phyloP scores from a whole-genome alignment of 2,329 filamentous ascomycete genomes.

The Penicillium occitanis region DNA sequence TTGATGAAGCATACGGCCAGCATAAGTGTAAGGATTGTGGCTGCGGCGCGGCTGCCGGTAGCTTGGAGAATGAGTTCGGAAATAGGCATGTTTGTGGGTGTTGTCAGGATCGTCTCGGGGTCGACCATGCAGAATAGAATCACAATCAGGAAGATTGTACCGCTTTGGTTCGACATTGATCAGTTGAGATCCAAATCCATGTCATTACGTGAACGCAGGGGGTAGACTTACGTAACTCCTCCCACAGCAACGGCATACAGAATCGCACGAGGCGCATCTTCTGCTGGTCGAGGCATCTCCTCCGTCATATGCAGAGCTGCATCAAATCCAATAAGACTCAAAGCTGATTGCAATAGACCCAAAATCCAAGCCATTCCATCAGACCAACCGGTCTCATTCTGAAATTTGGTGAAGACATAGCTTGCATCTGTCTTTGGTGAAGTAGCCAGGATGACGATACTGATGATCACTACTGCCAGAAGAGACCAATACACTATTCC shows the following conservation, averaged over 20 bases:
- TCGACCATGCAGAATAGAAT: not conserved
- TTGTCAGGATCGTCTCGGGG: not conserved
- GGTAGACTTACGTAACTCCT: not conserved
- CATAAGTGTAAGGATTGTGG: not conserved
- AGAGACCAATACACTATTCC: not conserved
- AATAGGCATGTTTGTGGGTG: not conserved
- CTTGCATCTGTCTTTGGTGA: not conserved
- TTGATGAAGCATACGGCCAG: not conserved
- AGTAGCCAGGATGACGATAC: not conserved
- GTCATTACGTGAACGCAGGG: too few relatives aligned
- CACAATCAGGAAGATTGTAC: not conserved
- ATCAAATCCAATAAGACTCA: slow-evolving; percentile 4
- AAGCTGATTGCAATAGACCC: not conserved
- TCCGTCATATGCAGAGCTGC: slow-evolving; percentile 9
- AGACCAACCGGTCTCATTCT: not conserved
- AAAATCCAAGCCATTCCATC: not conserved
- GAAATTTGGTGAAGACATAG: not conserved
- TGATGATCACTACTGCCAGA: not conserved
- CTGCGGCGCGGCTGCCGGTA: not conserved
- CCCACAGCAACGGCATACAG: not conserved
- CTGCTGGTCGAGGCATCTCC: slow-evolving; percentile 4
- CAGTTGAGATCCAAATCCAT: not conserved
- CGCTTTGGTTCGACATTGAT: not conserved
- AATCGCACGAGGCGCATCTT: slow-evolving; percentile 8
- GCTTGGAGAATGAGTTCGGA: not conserved